These are phyloP conservation scores for Malus fusca DNA, from an alignment of 306 rosid species.

Conservation along the genomic window DNA sequence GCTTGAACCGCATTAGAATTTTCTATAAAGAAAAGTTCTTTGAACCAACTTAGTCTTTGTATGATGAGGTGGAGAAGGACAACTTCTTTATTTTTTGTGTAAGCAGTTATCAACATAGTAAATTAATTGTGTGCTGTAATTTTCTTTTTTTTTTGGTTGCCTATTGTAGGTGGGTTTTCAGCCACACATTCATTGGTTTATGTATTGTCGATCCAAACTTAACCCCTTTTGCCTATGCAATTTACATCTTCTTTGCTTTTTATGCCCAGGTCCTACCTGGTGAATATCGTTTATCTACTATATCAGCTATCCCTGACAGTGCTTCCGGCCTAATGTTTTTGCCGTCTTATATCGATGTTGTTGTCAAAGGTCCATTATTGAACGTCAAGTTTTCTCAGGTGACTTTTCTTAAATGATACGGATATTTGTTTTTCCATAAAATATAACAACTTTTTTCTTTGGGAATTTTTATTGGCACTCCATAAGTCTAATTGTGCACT, in stretches of 20 bases:
- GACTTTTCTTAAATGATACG: constrained; percentile 3
- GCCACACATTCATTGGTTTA: not conserved
- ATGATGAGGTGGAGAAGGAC: not conserved
- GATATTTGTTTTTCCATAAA: not conserved
- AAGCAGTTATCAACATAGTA: not conserved
- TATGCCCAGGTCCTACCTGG: constrained; percentile 72
- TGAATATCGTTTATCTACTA: constrained; percentile 88
- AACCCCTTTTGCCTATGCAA: not conserved
- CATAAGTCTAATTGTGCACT: no score
- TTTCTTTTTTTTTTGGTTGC: no score
- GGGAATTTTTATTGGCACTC: no score
- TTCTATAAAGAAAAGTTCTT: not conserved
- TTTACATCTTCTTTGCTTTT: constrained; percentile 3
- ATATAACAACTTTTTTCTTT: not conserved
- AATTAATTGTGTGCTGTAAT: not conserved
- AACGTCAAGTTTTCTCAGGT: constrained; percentile 88
- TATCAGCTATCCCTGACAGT: constrained; percentile 68
- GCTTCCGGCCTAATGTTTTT: constrained; percentile 79
- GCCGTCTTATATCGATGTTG: constrained; percentile 73
- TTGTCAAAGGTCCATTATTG: constrained; percentile 67
- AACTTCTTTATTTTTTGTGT: not conserved
- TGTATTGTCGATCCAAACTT: not conserved
- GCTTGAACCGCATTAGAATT: not conserved
- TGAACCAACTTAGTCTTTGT: not conserved
- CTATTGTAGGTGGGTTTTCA: constrained; percentile 2